These are phyloP conservation scores for Rhododendron henanense DNA, from an alignment of 148 eudicot species.

Conservation along the genomic window DNA sequence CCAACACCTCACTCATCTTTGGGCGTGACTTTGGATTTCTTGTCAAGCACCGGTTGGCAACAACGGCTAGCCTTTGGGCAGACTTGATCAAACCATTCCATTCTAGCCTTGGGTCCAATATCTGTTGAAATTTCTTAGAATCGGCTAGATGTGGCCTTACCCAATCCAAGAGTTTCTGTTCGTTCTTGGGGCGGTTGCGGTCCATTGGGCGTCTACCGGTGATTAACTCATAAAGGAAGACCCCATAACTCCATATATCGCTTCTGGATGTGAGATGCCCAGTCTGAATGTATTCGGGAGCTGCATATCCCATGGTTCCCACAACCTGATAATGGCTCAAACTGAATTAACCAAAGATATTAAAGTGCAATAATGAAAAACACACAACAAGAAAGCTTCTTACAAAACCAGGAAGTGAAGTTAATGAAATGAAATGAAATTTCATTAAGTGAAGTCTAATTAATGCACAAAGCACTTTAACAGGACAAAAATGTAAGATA, in stretches of 20 bases:
- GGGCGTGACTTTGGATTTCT: slow-evolving; percentile 69
- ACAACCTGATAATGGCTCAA: slow-evolving; percentile 50
- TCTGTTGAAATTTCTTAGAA: slow-evolving; percentile 59
- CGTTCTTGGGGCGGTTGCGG: slow-evolving; percentile 70
- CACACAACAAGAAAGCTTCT: neutral
- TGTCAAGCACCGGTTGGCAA: slow-evolving; percentile 79
- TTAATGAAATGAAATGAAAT: neutral
- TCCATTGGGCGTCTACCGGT: slow-evolving; percentile 89
- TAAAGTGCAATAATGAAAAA: neutral
- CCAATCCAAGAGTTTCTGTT: slow-evolving; percentile 89
- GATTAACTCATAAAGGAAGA: slow-evolving; percentile 86
- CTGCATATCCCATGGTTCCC: slow-evolving; percentile 93
- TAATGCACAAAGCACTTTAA: neutral
- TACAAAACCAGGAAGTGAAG: neutral
- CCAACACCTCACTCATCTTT: slow-evolving; percentile 85
- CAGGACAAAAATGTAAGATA: neutral
- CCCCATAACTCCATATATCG: slow-evolving; percentile 95
- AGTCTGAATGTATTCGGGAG: slow-evolving; percentile 88
- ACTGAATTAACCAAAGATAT: neutral
- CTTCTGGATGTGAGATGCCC: slow-evolving; percentile 83
- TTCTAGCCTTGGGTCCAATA: slow-evolving; percentile 78
- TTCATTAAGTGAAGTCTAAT: neutral
- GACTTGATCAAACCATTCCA: slow-evolving; percentile 44
- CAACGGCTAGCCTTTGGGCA: slow-evolving; percentile 56
- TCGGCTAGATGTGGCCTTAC: slow-evolving; percentile 70